Evolutionary conservation across 1,284 basidiomycete genomes (phyloP), one percentile per base, ranked within the genome.

Genomic region (Puccinia novopanici): DNA sequence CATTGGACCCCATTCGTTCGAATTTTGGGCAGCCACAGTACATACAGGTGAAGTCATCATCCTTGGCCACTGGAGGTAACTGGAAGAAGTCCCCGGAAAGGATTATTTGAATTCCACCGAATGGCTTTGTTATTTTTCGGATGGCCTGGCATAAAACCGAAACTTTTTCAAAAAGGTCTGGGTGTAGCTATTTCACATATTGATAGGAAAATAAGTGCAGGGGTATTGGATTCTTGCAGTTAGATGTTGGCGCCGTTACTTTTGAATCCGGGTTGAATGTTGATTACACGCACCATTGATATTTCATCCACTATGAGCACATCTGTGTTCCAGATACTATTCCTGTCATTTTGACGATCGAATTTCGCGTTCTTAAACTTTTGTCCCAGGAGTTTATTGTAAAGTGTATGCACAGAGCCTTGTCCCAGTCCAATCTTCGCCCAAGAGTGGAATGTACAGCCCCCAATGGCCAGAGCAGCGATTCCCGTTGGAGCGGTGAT

Each of bases 401-500:
- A 78, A 2, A 78, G 65, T 30, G 54, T 30, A 24, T 78, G 65
- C 13, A 71, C 67, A 45, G 76, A 78, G 52, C 76, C 76, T 48
- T 57, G 76, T 27, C 65, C 65, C 12, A 70, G 67, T 70, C 76
- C 76, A 48, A 78, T 27, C 67, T 71, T 40, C 15, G 76, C 67
- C 76, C 76, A 78, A 57, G 76, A 78, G 61, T 78, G 63, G 34
- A 78, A 45, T 6, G 76, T 78, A 57, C 76, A 55, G 19, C 76
- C 76, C 24, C 57, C 76, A 61, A 78, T 78, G 57, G 65, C 67
- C 54, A 78, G 48, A 42, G 65, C 67, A 19, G 76, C 76, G 52
- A 78, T 78, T 37, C 67, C 76, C 19, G 76, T 78, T 13, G 76
- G 76, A 8, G 76, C 76, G n/a, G 76, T 78, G n/a, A 78, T 52